Conservation (phyloP, 2,329 filamentous ascomycete genomes). For the Xylariales sp. region DNA sequence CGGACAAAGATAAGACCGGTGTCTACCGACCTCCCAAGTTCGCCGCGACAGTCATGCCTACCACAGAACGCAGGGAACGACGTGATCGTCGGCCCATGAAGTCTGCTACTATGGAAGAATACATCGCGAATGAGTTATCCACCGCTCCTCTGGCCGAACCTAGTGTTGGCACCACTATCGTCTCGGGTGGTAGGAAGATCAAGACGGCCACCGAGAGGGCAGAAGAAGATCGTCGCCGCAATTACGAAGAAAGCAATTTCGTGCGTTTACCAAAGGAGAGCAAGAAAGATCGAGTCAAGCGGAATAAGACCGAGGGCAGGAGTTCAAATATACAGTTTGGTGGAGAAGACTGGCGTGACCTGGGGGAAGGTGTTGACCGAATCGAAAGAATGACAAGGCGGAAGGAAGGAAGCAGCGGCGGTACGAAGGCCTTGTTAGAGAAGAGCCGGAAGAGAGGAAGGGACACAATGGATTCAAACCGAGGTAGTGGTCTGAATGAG, state of each 20-base stretch:
- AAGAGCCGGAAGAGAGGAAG: conserved; percentile 79
- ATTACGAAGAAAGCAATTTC: conserved; percentile 93
- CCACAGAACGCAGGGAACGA: conserved; percentile 58
- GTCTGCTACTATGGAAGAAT: conserved; percentile 87
- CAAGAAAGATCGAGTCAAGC: conserved; percentile 79
- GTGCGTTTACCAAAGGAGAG: conserved; percentile 77
- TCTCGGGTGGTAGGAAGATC: conserved; percentile 69
- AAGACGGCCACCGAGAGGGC: conserved; percentile 74
- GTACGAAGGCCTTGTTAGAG: conserved; percentile 62
- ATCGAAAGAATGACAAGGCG: conserved; percentile 78
- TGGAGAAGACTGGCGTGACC: conserved; percentile 86
- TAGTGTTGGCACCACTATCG: conserved; percentile 87
- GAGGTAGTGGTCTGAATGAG: conserved; percentile 51
- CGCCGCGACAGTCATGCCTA: conserved; percentile 79
- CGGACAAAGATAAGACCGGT: conserved; percentile 49
- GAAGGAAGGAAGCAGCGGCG: conserved; percentile 52
- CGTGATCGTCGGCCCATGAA: conserved; percentile 59
- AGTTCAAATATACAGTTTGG: conserved; percentile 65
- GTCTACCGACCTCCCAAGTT: conserved; percentile 88
- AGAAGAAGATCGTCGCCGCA: conserved; percentile 70
- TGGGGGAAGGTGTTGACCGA: conserved; percentile 80
- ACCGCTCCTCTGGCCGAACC: conserved; percentile 77
- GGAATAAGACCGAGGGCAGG: conserved; percentile 45
- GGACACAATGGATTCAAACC: conserved; percentile 64
- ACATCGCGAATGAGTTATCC: conserved; percentile 79